phyloP scores from a whole-genome alignment of 805 yeast species.

The Sugiyamaella chiloensis region DNA sequence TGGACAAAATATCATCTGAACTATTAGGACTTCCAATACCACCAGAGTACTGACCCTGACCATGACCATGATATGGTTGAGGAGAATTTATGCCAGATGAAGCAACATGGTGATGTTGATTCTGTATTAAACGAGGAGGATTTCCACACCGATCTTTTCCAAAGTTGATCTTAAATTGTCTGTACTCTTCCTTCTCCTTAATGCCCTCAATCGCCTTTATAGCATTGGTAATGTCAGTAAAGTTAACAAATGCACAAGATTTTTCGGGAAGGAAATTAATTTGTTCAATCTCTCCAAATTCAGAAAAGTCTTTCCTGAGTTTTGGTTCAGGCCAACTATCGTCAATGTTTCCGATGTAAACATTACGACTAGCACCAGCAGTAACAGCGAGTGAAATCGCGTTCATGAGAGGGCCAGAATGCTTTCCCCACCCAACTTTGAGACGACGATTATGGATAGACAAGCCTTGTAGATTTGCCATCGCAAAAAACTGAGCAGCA shows the following conservation, averaged over 20 bases:
- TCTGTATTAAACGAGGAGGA: constrained; percentile 54
- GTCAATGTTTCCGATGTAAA: constrained; percentile 75
- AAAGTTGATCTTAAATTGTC: constrained; percentile 75
- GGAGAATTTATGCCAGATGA: background rate
- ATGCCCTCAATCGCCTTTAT: constrained; percentile 90
- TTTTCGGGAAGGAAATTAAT: constrained; percentile 81
- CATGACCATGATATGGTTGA: background rate
- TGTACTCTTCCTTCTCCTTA: constrained; percentile 61
- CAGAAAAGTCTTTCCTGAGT: constrained; percentile 67
- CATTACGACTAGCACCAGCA: constrained; percentile 91
- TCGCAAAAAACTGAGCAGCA: constrained; percentile 95
- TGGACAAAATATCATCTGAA: background rate
- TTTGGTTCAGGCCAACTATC: constrained; percentile 48
- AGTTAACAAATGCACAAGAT: constrained; percentile 87
- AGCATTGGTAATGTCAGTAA: constrained; percentile 86
- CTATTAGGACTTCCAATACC: background rate
- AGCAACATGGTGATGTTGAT: background rate
- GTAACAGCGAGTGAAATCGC: constrained; percentile 86
- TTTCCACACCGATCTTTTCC: constrained; percentile 97
- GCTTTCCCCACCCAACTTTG: constrained; percentile 97
- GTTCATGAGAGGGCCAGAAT: constrained; percentile 85
- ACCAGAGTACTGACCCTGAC: background rate
- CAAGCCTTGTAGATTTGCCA: constrained; percentile 86
- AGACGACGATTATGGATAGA: constrained; percentile 81
- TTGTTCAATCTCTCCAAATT: constrained; percentile 93